phyloP scores from a whole-genome alignment of 352 stramenopile genomes.

The Phytopythium ostracodes region DNA sequence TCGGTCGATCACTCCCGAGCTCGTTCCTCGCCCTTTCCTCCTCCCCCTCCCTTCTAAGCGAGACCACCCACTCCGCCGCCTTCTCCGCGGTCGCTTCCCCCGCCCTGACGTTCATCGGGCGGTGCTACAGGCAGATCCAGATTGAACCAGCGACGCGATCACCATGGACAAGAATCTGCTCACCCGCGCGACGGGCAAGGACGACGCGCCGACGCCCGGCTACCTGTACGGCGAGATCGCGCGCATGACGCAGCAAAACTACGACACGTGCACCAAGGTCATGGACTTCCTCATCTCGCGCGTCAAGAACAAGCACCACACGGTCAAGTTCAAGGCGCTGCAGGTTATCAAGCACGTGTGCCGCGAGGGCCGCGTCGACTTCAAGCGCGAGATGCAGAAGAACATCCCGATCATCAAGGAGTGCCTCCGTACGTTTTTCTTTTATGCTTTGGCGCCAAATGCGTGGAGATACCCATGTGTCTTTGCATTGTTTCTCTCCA shows the following conservation, averaged over 20 bases:
- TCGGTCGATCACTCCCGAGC: no score
- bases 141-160: neutral
- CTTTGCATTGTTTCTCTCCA: no score
- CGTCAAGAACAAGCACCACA: conserved; percentile 94
- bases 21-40: neutral
- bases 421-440: conserved; percentile 65
- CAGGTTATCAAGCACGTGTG: conserved; percentile 93
- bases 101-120: neutral
- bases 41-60: neutral
- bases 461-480: neutral
- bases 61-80: neutral
- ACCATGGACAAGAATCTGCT: conserved; percentile 93
- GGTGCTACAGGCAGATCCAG: neutral
- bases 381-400: conserved; percentile 91
- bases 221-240: conserved; percentile 97
- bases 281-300: conserved; percentile 89
- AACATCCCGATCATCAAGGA: conserved; percentile 92
- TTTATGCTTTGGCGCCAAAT: neutral
- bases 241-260: conserved; percentile 90
- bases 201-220: conserved; percentile 92
- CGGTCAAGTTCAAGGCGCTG: conserved; percentile 94
- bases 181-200: conserved; percentile 90
- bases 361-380: conserved; percentile 84
- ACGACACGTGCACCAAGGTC: conserved; percentile 88
- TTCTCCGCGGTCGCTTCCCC: neutral